phyloP scores from a whole-genome alignment of 192 early-diverging fungal genomes.

The Mortierella antarctica region DNA sequence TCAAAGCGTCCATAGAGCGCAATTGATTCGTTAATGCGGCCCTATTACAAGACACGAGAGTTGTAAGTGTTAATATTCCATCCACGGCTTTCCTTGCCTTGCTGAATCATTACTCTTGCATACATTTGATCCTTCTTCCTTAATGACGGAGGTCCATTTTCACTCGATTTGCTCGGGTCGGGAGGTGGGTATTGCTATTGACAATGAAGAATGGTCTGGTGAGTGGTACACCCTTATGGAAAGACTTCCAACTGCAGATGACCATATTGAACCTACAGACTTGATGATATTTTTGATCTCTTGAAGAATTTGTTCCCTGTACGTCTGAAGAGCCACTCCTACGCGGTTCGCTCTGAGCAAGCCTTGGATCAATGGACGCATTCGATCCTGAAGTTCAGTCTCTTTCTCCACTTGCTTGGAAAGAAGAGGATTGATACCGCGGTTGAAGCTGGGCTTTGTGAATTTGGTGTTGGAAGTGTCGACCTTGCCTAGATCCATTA shows the following conservation, averaged over 20 bases:
- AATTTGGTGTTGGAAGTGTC: slow-evolving; percentile 51
- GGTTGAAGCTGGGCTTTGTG: slow-evolving; percentile 39
- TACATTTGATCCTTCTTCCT: slow-evolving; percentile 54
- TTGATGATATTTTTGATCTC: slow-evolving; percentile 85
- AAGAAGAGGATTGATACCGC: slow-evolving; percentile 45
- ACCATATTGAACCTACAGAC: slow-evolving; percentile 65
- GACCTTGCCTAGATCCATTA: slow-evolving; percentile 39
- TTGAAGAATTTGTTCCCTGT: slow-evolving; percentile 78
- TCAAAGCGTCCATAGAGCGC: slow-evolving; percentile 83
- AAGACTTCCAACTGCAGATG: not conserved
- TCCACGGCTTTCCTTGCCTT: not conserved
- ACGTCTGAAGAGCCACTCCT: slow-evolving; percentile 73
- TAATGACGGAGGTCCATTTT: slow-evolving; percentile 9
- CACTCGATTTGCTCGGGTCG: slow-evolving; percentile 8
- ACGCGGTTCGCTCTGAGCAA: slow-evolving; percentile 81
- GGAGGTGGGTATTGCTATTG: slow-evolving; percentile 56
- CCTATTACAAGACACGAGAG: slow-evolving; percentile 21
- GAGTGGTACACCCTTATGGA: not conserved
- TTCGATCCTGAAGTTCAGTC: slow-evolving; percentile 59
- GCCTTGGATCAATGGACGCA: slow-evolving; percentile 82
- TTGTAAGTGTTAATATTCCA: too few relatives aligned
- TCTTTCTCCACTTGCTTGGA: slow-evolving; percentile 42
- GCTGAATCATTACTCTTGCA: not conserved
- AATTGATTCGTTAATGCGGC: slow-evolving; percentile 74
- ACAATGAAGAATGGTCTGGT: not conserved